phyloP scores from a whole-genome alignment of 2,329 filamentous ascomycete species.

The Xylaria sp. region DNA sequence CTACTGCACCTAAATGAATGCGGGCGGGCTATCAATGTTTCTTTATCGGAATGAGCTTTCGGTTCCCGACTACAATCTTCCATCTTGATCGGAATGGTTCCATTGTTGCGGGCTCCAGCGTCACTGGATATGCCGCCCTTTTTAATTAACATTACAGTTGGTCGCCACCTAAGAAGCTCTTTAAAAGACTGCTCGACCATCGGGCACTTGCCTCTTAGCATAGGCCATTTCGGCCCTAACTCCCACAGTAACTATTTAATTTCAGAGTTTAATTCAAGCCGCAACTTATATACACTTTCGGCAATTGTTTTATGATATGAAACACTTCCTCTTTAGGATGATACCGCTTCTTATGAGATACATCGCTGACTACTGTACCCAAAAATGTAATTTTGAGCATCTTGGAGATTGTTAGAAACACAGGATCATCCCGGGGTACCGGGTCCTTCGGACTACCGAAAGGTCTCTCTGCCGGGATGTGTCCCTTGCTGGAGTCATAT shows the following conservation, averaged over 20 bases:
- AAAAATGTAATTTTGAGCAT: neutral
- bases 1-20: too few species aligned
- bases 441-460: neutral
- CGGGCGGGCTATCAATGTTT: too few species aligned
- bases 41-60: neutral
- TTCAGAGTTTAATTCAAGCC: neutral
- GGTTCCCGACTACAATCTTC: neutral
- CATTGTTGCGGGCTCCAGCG: neutral
- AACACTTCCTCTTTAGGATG: neutral
- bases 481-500: neutral
- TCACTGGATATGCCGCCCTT: neutral
- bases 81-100: slow-evolving; percentile 1
- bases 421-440: neutral
- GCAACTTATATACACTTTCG: neutral
- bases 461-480: neutral
- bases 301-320: neutral
- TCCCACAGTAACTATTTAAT: neutral
- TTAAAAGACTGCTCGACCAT: neutral
- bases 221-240: neutral
- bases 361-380: neutral
- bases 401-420: neutral
- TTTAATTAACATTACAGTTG: slow-evolving; percentile 2
- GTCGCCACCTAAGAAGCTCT: neutral
- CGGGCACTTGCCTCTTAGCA: neutral
- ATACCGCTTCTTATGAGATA: neutral